Conservation (phyloP, 192 early-diverging fungal species). For the Coemansia reversa region DNA sequence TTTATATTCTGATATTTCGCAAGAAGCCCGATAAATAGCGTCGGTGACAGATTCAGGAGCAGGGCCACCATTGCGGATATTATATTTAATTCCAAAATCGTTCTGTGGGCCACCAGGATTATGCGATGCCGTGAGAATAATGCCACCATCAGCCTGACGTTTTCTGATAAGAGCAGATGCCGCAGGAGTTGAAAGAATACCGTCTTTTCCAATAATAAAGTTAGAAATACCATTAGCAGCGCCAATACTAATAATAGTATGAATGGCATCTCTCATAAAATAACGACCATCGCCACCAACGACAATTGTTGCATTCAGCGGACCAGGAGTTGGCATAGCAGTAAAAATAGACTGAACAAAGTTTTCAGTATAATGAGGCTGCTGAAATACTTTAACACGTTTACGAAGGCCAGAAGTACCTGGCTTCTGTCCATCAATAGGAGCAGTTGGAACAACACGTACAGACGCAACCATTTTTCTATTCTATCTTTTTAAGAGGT, state of each 20-base stretch:
- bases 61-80: constrained; percentile 93
- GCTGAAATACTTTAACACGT: constrained; percentile 93
- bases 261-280: constrained; percentile 79
- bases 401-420: constrained; percentile 96
- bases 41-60: constrained; percentile 95
- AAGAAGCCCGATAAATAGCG: constrained; percentile 83
- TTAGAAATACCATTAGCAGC: constrained; percentile 83
- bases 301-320: constrained; percentile 78
- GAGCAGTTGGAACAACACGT: constrained; percentile 62
- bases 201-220: constrained; percentile 88
- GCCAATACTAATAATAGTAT: constrained; percentile 83
- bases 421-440: constrained; percentile 93
- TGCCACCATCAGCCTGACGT: constrained; percentile 86
- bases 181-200: constrained; percentile 93
- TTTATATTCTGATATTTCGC: constrained; percentile 67
- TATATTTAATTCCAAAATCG: constrained; percentile 99
- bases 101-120: constrained; percentile 97
- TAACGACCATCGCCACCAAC: constrained; percentile 97
- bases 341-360: constrained; percentile 91
- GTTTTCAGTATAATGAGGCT: constrained; percentile 93
- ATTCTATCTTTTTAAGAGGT: neutral
- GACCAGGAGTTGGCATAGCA: constrained; percentile 73
- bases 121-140: constrained; percentile 97
- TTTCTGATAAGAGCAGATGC: constrained; percentile 92
- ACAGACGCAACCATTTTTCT: constrained; percentile 20